phyloP scores from a whole-genome alignment of 192 early-diverging fungal genomes.

The Entomortierella beljakovae region DNA sequence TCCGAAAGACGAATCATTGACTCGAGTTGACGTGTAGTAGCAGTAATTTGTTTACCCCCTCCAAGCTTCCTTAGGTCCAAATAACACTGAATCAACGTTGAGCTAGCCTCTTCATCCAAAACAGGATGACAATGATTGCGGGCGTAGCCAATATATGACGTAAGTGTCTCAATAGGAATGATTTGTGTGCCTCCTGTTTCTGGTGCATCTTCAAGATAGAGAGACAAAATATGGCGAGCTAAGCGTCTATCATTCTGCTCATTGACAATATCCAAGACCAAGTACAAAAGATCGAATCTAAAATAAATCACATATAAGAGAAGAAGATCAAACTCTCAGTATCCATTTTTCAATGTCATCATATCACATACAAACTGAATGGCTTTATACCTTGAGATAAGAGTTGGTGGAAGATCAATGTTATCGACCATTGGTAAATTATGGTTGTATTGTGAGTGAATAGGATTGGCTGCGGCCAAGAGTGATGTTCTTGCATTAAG shows the following conservation, averaged over 20 bases:
- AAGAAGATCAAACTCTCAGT: neutral
- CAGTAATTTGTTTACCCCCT: constrained; percentile 78
- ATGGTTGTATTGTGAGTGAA: constrained; percentile 89
- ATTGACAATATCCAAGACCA: constrained; percentile 92
- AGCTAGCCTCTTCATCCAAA: constrained; percentile 81
- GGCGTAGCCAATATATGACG: constrained; percentile 94
- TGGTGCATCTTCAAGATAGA: constrained; percentile 82
- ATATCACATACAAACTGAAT: neutral
- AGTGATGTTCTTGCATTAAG: constrained; percentile 97
- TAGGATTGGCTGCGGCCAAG: constrained; percentile 94
- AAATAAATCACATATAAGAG: neutral
- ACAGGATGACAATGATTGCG: constrained; percentile 78
- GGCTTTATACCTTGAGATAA: constrained; percentile 81
- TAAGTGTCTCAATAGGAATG: constrained; percentile 80
- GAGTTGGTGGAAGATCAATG: constrained; percentile 91
- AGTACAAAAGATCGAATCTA: constrained; percentile 93
- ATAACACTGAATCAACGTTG: constrained; percentile 83
- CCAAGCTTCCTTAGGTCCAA: constrained; percentile 86
- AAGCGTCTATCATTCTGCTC: constrained; percentile 87
- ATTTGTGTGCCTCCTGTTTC: constrained; percentile 57
- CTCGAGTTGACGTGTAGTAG: constrained; percentile 95
- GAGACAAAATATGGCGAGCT: constrained; percentile 87
- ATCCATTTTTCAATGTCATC: neutral
- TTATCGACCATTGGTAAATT: constrained; percentile 87
- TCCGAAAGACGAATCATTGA: constrained; percentile 97